Evolutionary conservation across 2,329 filamentous ascomycete species (phyloP), one percentile per base, ranked within the genome.

Genomic region (Colletotrichum chrysophilum): DNA sequence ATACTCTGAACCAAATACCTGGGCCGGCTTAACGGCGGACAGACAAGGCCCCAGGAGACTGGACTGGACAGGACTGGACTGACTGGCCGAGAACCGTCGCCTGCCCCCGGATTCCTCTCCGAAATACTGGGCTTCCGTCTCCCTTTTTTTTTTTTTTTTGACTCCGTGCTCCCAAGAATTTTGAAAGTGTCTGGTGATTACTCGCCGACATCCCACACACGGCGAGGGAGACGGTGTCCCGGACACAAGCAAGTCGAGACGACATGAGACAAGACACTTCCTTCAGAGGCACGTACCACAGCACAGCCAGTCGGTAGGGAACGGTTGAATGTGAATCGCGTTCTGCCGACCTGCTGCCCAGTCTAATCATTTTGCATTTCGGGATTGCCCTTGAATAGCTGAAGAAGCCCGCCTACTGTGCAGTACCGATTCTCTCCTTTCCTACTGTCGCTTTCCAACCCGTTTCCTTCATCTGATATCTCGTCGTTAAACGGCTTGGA

Each of bases 261-360:
- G 70, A 65, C 64, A 65, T 76, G 74, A 76, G 64, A 74, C 74
- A 58, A 76, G 74, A 74, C 70, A 68, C 64, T n/a, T 52, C 38
- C 58, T n/a, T 52, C 38, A 69, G 32, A 73, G 70, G 70, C 70
- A 74, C 65, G 64, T 65, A 73, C 70, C 43, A 18, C 43, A 21
- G n/a, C 52, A 18, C 21, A 38, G 16, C 12, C 30, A 38, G 34
- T 71, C 24, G 28, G 65, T 16, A 32, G 12, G 58, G 43, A 21
- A 43, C 32, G 28, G 52, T n/a, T 61, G 62, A 66, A 66, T 66
- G 30, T 61, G 62, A 66, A 66, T 66, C 36, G 62, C 62, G 34
- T 66, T 38, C 28, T 28, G 36, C 62, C 28, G n/a, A 30, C 24
- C 26, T n/a, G n/a, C 62, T 52, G 62, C 62, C 62, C 62, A 28